Evolutionary conservation across 1,284 basidiomycete species (phyloP), one percentile per base, ranked within the genome.

Genomic region (Ustilago tritici): DNA sequence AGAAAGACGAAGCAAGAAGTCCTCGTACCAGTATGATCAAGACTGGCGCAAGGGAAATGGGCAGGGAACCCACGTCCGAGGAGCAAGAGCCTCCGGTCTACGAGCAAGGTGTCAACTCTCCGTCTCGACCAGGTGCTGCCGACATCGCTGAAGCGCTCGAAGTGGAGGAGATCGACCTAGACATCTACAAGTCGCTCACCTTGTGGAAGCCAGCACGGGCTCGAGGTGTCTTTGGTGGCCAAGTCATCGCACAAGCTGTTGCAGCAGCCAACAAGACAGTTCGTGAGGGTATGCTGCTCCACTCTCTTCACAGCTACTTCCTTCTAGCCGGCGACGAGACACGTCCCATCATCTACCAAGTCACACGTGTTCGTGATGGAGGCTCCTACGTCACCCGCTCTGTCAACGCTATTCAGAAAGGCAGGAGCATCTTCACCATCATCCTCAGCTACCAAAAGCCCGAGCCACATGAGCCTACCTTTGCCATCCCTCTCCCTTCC

Each of bases 211-310:
- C 84, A 1, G 72, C 76, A 2, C 56, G 77, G n/a, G 82, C 82
- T 10, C 68, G 83, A 3, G 83, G 84, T 12, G 82, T 86, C 4
- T 86, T 84, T 68, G 84, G 84, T 15, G 84, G 84, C 14, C 78
- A 82, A 31, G 78, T 86, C 17, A 82, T 84, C 32, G 84, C 79
- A 1, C 82, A 84, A 59, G 75, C 79, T 28, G 74, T 85, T 3
- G 67, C 79, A 9, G 82, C 83, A 0, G 65, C 84, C 34, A 73
- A 63, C 56, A 65, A 65, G 64, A 84, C 83, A 19, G 80, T 85
- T 11, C 70, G 73, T 7, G 61, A 75, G 17, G 74, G 72, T 2
- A 72, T 82, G 59, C 54, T 71, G 4, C 69, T 83, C 6, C 82
- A 84, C 55, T 81, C 71, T 14, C 65, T 79, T 1, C 78, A 83